A percentile compares a stretch with the other conserved stretches of the same genome.
Conservation (phyloP, 352 stramenopile genomes). For the Globisporangium splendens region DNA sequence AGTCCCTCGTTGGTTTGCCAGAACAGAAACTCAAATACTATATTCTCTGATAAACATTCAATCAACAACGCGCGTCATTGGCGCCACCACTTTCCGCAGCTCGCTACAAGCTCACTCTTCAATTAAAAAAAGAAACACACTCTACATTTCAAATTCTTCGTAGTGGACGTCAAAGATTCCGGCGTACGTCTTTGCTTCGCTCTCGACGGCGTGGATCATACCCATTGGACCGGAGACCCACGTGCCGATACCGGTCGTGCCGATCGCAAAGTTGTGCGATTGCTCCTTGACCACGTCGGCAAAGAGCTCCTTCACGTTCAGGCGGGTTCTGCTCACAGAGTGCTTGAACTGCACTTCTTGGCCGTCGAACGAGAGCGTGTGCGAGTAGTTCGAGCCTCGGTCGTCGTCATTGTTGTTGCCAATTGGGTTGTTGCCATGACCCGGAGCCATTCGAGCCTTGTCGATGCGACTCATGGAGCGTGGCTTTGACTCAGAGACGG, state of each 20-base stretch:
- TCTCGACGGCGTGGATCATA: slow-evolving; percentile 75
- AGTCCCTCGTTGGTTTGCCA: no score
- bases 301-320: slow-evolving; percentile 79
- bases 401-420: slow-evolving; percentile 39
- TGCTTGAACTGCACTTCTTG: slow-evolving; percentile 78
- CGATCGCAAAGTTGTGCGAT: slow-evolving; percentile 80
- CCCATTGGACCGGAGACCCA: slow-evolving; percentile 83
- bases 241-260: slow-evolving; percentile 75
- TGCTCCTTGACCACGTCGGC: slow-evolving; percentile 82
- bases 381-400: slow-evolving; percentile 56
- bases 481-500: slow-evolving; percentile 60
- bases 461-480: slow-evolving; percentile 73
- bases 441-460: slow-evolving; percentile 61
- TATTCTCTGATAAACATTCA: no score
- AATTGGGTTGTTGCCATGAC: slow-evolving; percentile 24
- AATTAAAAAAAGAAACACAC: slow-evolving; percentile 4
- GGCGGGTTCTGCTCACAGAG: slow-evolving; percentile 54
- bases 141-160: slow-evolving; percentile 89
- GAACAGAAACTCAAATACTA: no score
- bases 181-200: slow-evolving; percentile 66
- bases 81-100: no score
- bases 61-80: no score
- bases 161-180: slow-evolving; percentile 88
- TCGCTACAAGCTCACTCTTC: no score
- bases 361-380: slow-evolving; percentile 76